These are phyloP conservation scores for Phytophthora pinifolia DNA, from an alignment of 352 stramenopile genomes.

Conservation along the genomic window DNA sequence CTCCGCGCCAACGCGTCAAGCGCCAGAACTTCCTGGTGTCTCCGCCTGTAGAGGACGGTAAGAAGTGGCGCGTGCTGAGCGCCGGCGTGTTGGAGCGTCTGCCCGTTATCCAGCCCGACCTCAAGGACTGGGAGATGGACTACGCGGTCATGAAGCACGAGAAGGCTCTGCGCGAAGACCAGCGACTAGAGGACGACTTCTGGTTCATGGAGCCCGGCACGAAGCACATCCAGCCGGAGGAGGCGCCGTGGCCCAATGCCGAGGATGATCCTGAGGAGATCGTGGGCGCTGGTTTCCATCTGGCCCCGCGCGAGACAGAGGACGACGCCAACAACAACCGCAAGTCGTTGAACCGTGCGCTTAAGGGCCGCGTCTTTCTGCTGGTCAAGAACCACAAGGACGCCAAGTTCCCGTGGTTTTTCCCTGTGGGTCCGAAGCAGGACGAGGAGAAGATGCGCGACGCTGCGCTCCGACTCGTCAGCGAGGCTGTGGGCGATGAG, in stretches of 20 bases:
- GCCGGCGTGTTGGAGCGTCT: constrained; percentile 74
- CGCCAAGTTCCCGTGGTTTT: constrained; percentile 78
- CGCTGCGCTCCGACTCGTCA: constrained; percentile 64
- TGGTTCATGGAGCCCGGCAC: constrained; percentile 84
- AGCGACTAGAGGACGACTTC: constrained; percentile 81
- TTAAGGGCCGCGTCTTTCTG: constrained; percentile 81
- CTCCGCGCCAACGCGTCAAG: constrained; percentile 46
- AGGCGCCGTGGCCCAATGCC: constrained; percentile 64
- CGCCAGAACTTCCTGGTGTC: constrained; percentile 64
- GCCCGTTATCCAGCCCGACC: constrained; percentile 73
- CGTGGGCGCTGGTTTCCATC: constrained; percentile 70
- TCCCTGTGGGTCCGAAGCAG: constrained; percentile 64
- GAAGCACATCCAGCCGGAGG: constrained; percentile 72
- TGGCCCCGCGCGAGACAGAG: constrained; percentile 79
- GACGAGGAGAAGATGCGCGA: constrained; percentile 80
- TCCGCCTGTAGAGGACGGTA: constrained; percentile 62
- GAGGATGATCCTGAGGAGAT: constrained; percentile 66
- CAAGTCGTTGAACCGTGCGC: constrained; percentile 83
- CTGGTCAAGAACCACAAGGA: constrained; percentile 59
- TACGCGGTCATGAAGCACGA: constrained; percentile 77
- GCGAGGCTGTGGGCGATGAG: constrained; percentile 42
- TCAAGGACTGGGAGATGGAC: constrained; percentile 74
- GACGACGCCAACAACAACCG: constrained; percentile 78
- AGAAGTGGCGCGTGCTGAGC: constrained; percentile 80
- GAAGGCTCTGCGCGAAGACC: constrained; percentile 69